Evolutionary conservation across 2,329 filamentous ascomycete species (phyloP).

Genomic region (Pseudogymnoascus sp.): DNA sequence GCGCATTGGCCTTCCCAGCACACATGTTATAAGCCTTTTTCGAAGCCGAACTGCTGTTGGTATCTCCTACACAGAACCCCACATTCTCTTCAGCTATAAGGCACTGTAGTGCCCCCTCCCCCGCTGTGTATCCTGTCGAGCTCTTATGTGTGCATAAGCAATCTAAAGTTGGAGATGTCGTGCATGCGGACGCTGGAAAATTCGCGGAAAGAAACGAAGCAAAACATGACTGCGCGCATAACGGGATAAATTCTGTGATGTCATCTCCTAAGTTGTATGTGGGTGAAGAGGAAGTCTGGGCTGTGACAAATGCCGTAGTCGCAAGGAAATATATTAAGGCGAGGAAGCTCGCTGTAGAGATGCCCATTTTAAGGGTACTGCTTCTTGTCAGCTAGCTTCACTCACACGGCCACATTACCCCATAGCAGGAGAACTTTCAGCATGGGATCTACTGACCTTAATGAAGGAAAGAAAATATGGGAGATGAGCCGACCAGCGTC

Average conservation of each 20-base stretch:
- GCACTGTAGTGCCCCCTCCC: slow-evolving; percentile 66
- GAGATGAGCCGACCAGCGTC: neutral
- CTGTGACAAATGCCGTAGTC: neutral
- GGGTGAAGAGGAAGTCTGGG: neutral
- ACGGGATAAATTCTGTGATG: slow-evolving; percentile 26
- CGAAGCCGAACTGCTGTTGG: slow-evolving; percentile 38
- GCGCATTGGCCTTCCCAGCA: slow-evolving; percentile 40
- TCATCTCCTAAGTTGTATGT: slow-evolving; percentile 13
- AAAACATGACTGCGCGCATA: slow-evolving; percentile 56
- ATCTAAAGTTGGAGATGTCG: slow-evolving; percentile 44
- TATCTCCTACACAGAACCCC: slow-evolving; percentile 45
- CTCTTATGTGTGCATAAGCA: slow-evolving; percentile 60
- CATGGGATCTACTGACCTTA: neutral
- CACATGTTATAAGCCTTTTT: slow-evolving; percentile 56
- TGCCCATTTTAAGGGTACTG: neutral
- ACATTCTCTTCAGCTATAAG: slow-evolving; percentile 47
- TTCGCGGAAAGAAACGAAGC: slow-evolving; percentile 55
- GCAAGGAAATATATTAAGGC: neutral
- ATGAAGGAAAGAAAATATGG: neutral
- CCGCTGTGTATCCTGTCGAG: slow-evolving; percentile 57
- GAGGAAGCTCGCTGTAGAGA: neutral
- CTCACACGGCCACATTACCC: neutral
- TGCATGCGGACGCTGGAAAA: slow-evolving; percentile 46
- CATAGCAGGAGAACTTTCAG: neutral
- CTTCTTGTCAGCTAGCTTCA: neutral